Conservation (phyloP, 345 rosid genomes). For the Brassica napus region DNA sequence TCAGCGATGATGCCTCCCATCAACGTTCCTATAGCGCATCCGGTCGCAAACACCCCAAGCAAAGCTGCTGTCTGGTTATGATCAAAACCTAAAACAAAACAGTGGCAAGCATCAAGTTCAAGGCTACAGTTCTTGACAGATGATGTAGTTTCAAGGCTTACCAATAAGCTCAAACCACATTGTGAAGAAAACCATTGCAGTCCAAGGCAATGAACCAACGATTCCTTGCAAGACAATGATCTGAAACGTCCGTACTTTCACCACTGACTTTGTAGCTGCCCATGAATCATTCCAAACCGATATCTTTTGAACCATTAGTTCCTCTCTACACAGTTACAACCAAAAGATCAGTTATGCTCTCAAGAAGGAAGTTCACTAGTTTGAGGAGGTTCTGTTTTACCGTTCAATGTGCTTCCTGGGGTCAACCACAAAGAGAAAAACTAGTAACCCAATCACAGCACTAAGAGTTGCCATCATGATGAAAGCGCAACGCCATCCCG, state of each 20-base stretch:
- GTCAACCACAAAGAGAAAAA: constrained; percentile 67
- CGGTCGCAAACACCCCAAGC: constrained; percentile 72
- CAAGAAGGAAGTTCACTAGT: background rate
- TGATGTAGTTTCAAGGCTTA: constrained; percentile 34
- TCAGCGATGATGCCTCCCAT: constrained; percentile 82
- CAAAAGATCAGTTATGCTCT: background rate
- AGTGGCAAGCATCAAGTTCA: too few relatives aligned
- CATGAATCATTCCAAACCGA: constrained; percentile 78
- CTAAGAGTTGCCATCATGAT: constrained; percentile 84
- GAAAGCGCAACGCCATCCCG: constrained; percentile 97
- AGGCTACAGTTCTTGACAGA: background rate
- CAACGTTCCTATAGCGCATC: constrained; percentile 75
- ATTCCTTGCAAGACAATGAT: constrained; percentile 87
- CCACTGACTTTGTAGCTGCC: constrained; percentile 69
- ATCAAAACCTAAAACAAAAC: constrained; percentile 62
- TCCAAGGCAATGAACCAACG: constrained; percentile 90
- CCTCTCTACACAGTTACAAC: constrained; percentile 51
- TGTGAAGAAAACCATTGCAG: constrained; percentile 94
- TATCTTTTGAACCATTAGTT: constrained; percentile 48
- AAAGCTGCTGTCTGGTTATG: constrained; percentile 79
- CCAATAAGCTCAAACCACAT: constrained; percentile 98
- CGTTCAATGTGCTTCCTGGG: constrained; percentile 48
- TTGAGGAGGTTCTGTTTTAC: constrained; percentile 10
- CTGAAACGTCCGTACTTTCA: constrained; percentile 80
- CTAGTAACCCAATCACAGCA: constrained; percentile 73